Conservation (phyloP, 2,329 filamentous ascomycete genomes). For the Xylaria sp. region DNA sequence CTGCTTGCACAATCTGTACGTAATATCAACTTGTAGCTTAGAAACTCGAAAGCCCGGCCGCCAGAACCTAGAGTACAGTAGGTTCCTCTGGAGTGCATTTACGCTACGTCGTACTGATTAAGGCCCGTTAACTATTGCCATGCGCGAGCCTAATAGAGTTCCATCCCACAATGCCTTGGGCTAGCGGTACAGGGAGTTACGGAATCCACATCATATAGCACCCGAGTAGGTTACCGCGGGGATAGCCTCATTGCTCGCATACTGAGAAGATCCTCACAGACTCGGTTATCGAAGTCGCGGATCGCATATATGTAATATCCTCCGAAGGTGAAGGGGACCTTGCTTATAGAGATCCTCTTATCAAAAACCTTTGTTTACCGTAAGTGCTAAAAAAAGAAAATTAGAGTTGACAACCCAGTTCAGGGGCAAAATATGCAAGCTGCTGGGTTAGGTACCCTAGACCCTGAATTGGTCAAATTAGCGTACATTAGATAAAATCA, state of each 20-base stretch:
- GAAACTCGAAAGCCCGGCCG: constrained; percentile 1
- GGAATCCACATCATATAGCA: background rate
- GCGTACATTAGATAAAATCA: background rate
- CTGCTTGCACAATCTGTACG: constrained; percentile 23
- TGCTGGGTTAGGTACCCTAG: background rate
- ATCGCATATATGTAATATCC: background rate
- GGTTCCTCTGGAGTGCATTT: constrained; percentile 14
- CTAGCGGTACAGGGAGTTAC: too few relatives aligned
- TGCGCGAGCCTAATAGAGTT: background rate
- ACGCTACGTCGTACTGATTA: background rate
- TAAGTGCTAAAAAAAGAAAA: constrained; percentile 6
- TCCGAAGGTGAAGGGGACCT: background rate
- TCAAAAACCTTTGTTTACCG: constrained; percentile 12
- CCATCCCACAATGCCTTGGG: background rate
- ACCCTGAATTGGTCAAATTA: background rate
- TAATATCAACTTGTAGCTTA: constrained; percentile 20
- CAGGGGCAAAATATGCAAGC: background rate
- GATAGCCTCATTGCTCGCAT: background rate
- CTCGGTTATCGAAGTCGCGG: background rate
- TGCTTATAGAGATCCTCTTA: background rate
- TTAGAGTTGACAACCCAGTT: background rate
- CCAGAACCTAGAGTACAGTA: constrained; percentile 25
- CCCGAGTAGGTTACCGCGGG: background rate
- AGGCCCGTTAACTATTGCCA: too few relatives aligned
- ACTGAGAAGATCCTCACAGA: background rate